These are phyloP conservation scores for Cutaneotrichosporon sp. DNA, from an alignment of 1,284 basidiomycete species.

Conservation along the genomic window DNA sequence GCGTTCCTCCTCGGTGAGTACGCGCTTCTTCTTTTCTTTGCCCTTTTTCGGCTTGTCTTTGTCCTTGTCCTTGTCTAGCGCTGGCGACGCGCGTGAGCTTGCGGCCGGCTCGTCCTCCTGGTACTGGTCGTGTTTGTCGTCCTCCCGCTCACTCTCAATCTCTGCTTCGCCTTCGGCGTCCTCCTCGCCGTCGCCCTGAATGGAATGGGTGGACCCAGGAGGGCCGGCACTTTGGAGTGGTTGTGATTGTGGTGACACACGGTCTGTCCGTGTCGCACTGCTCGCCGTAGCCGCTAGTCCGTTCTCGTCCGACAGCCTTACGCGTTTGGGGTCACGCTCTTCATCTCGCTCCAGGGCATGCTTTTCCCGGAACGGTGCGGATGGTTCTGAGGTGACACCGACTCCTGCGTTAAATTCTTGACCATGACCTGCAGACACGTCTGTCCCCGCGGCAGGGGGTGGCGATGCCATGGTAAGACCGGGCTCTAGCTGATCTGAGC, in stretches of 20 bases:
- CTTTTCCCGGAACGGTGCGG: not conserved
- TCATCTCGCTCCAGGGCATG: not conserved
- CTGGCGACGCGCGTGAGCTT: not conserved
- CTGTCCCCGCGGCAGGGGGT: no score
- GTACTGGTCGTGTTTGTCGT: not conserved
- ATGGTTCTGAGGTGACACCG: not conserved
- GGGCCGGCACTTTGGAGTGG: no score
- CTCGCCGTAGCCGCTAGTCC: no score
- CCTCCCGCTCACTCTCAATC: not conserved
- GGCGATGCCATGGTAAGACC: no score
- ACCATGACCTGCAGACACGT: no score
- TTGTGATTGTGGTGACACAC: not conserved
- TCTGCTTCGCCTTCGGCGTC: conserved; percentile 2
- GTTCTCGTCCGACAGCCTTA: conserved; percentile 2
- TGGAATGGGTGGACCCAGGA: not conserved
- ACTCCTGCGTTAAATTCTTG: no score
- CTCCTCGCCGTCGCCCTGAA: no score
- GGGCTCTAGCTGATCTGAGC: no score
- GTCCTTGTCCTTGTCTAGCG: no score
- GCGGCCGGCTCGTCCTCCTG: not conserved
- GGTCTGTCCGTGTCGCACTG: no score
- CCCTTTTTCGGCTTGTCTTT: not conserved
- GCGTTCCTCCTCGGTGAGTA: not conserved
- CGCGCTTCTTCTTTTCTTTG: conserved; percentile 6
- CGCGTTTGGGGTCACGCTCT: conserved; percentile 6